phyloP scores from a whole-genome alignment of 805 yeast genomes.

The Kodamaea nitidulidarum region DNA sequence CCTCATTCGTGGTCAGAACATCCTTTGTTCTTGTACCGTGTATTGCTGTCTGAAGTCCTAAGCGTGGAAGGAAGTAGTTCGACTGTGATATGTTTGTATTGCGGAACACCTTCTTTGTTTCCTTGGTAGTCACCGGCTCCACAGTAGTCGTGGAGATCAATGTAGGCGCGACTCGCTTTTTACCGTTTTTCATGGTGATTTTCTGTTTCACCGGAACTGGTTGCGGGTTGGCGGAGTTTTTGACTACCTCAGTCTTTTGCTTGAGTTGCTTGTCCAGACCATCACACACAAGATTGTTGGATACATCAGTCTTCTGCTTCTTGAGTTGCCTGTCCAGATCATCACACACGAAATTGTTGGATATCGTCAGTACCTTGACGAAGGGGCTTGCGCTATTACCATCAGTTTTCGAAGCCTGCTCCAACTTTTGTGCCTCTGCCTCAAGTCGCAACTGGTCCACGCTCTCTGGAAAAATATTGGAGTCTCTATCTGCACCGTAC shows the following conservation, averaged over 20 bases:
- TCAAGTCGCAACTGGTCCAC: conserved; percentile 73
- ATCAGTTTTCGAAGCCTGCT: conserved; percentile 8
- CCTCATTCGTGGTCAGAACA: conserved; percentile 12
- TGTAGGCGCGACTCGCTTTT: conserved; percentile 70
- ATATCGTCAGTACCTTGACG: too few species aligned
- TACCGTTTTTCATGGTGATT: conserved; percentile 68
- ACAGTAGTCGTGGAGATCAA: conserved; percentile 43
- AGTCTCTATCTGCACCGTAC: conserved; percentile 86
- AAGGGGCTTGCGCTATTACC: too few species aligned
- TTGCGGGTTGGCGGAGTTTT: too few species aligned
- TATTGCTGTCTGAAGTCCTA: conserved; percentile 63
- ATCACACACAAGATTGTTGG: too few species aligned
- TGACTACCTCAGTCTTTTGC: too few species aligned
- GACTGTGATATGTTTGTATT: conserved; percentile 40
- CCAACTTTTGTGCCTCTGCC: conserved; percentile 37
- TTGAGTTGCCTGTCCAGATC: not conserved
- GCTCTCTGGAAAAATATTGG: conserved; percentile 82
- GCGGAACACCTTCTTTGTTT: conserved; percentile 18
- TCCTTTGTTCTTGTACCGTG: conserved; percentile 44
- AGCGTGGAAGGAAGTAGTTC: conserved; percentile 51
- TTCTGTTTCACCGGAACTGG: conserved; percentile 37
- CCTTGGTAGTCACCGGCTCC: conserved; percentile 13
- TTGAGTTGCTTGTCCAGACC: too few species aligned
- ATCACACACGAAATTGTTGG: too few species aligned
- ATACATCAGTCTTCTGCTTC: too few species aligned